These are phyloP conservation scores for Pseudogymnoascus sp. DNA, from an alignment of 2,329 filamentous ascomycete genomes.

Conservation along the genomic window DNA sequence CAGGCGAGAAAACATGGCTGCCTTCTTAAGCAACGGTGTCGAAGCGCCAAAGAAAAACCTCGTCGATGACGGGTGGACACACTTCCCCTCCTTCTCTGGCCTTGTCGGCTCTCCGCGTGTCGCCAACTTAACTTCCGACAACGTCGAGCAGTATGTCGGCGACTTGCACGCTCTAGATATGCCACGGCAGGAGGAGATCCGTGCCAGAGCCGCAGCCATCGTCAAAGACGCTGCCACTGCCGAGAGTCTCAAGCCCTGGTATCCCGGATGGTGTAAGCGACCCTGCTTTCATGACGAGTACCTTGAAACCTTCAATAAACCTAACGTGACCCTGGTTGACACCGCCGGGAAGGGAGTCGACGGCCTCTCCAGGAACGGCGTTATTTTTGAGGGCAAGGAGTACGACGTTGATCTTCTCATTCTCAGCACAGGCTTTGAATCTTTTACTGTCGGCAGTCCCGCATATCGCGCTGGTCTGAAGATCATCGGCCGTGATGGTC, in stretches of 20 bases:
- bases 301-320: slow-evolving; percentile 49
- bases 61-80: slow-evolving; percentile 44
- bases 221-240: slow-evolving; percentile 48
- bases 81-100: slow-evolving; percentile 33
- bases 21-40: slow-evolving; percentile 29
- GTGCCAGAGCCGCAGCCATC: slow-evolving; percentile 40
- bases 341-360: slow-evolving; percentile 48
- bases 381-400: slow-evolving; percentile 41
- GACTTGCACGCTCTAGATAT: too few species aligned
- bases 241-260: slow-evolving; percentile 50
- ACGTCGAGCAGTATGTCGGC: too few species aligned
- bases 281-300: slow-evolving; percentile 56
- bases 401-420: slow-evolving; percentile 42
- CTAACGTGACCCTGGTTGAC: slow-evolving; percentile 53
- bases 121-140: too few species aligned
- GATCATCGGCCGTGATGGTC: slow-evolving; percentile 38
- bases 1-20: slow-evolving; percentile 39
- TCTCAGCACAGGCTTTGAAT: slow-evolving; percentile 39
- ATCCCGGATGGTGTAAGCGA: slow-evolving; percentile 55
- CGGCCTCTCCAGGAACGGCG: slow-evolving; percentile 36
- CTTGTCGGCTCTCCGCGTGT: slow-evolving; percentile 25
- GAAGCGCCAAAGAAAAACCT: slow-evolving; percentile 33
- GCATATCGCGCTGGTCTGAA: slow-evolving; percentile 30
- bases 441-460: slow-evolving; percentile 23
- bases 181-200: slow-evolving; percentile 33